A percentile compares a stretch with the other conserved stretches of the same genome.
These are phyloP conservation scores for Paraglomus brasilianum DNA, from an alignment of 192 early-diverging fungal species.

Conservation along the genomic window DNA sequence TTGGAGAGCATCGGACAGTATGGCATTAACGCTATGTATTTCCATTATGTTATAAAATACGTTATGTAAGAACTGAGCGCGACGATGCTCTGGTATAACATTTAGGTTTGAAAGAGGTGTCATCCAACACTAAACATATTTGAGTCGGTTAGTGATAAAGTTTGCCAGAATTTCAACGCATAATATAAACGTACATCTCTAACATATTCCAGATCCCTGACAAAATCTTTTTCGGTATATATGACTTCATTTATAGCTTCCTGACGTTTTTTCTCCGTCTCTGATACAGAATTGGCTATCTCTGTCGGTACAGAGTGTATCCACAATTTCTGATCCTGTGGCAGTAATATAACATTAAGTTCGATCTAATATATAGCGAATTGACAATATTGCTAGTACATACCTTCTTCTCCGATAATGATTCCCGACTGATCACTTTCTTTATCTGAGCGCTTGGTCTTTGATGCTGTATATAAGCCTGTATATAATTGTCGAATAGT, in stretches of 20 bases:
- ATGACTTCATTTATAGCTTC: constrained; percentile 93
- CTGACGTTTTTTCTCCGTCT: constrained; percentile 83
- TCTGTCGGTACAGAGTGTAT: constrained; percentile 74
- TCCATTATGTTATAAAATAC: constrained; percentile 81
- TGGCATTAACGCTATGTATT: constrained; percentile 60
- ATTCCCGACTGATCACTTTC: constrained; percentile 39
- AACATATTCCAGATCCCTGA: constrained; percentile 79
- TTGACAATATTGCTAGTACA: not conserved
- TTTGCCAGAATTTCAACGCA: not conserved
- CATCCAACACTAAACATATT: constrained; percentile 57
- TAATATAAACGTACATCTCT: constrained; percentile 54
- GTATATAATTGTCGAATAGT: not conserved
- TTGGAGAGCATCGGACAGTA: constrained; percentile 58
- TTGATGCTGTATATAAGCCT: constrained; percentile 31
- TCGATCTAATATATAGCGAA: not conserved
- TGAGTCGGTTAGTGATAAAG: no score
- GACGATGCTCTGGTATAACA: constrained; percentile 61
- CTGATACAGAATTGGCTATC: constrained; percentile 66
- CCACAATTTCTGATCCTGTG: constrained; percentile 78
- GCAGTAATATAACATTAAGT: not conserved
- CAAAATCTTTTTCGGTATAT: constrained; percentile 89
- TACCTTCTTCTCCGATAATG: constrained; percentile 43
- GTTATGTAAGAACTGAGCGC: constrained; percentile 68
- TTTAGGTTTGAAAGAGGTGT: constrained; percentile 58
- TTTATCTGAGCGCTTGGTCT: constrained; percentile 41